phyloP scores from a whole-genome alignment of 2,329 filamentous ascomycete genomes.

The Exserohilum rostratum region DNA sequence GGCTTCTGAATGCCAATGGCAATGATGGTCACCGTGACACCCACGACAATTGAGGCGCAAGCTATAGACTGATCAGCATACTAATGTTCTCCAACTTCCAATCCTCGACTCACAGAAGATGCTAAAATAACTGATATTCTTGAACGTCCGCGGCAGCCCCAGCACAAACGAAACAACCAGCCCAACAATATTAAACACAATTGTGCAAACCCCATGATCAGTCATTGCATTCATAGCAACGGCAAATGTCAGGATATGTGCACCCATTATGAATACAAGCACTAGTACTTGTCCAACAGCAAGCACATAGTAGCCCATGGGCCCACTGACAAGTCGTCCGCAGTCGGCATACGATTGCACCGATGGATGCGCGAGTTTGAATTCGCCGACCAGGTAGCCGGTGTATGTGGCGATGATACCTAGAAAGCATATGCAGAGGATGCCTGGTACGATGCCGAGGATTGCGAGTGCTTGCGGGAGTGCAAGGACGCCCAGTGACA shows the following conservation, averaged over 20 bases:
- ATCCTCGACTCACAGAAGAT: slow-evolving; percentile 56
- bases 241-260: slow-evolving; percentile 73
- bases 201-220: slow-evolving; percentile 65
- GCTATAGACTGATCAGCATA: slow-evolving; percentile 45
- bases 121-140: slow-evolving; percentile 67
- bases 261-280: slow-evolving; percentile 71
- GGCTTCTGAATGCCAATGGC: slow-evolving; percentile 63
- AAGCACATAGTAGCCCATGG: slow-evolving; percentile 66
- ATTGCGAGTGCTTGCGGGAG: slow-evolving; percentile 60
- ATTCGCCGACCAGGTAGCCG: slow-evolving; percentile 65
- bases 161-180: slow-evolving; percentile 64
- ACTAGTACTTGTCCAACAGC: slow-evolving; percentile 67
- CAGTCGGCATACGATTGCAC: slow-evolving; percentile 72
- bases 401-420: slow-evolving; percentile 65
- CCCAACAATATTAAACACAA: slow-evolving; percentile 67
- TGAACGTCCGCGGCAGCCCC: slow-evolving; percentile 67
- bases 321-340: slow-evolving; percentile 66
- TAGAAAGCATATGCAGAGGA: slow-evolving; percentile 60
- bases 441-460: slow-evolving; percentile 60
- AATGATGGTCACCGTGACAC: slow-evolving; percentile 71
- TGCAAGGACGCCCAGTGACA: slow-evolving; percentile 63
- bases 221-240: slow-evolving; percentile 72
- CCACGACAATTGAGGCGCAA: slow-evolving; percentile 67
- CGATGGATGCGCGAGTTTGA: slow-evolving; percentile 63
- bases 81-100: slow-evolving; percentile 12